These are phyloP conservation scores for Syncephalastrum racemosum DNA, from an alignment of 371 early-diverging fungal species.

Conservation along the genomic window DNA sequence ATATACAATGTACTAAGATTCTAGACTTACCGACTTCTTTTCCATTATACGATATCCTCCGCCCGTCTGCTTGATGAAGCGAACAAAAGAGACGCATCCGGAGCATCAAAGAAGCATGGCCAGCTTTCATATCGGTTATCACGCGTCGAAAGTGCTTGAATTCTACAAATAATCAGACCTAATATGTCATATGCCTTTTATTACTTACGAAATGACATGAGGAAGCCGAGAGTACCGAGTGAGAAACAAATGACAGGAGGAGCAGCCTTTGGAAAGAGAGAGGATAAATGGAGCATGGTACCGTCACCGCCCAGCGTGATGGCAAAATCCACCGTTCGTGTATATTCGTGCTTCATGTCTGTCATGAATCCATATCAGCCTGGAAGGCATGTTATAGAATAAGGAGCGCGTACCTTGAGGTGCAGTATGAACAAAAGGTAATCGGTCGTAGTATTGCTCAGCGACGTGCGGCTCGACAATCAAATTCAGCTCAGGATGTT, in stretches of 20 bases:
- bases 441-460: constrained; percentile 46
- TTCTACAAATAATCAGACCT: constrained; percentile 32
- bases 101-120: constrained; percentile 61
- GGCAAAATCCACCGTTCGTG: constrained; percentile 76
- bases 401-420: constrained; percentile 37
- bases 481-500: constrained; percentile 62
- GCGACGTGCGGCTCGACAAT: constrained; percentile 69
- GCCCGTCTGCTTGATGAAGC: constrained; percentile 54
- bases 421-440: constrained; percentile 62
- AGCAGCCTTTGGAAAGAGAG: constrained; percentile 73
- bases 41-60: constrained; percentile 44
- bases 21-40: constrained; percentile 34
- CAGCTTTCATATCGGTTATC: constrained; percentile 61
- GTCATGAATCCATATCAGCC: not conserved
- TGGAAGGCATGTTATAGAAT: not conserved
- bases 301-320: constrained; percentile 97
- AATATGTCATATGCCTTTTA: not conserved
- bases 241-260: constrained; percentile 94
- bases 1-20: not conserved
- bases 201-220: constrained; percentile 74
- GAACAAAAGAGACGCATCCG: constrained; percentile 79
- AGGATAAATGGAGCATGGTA: constrained; percentile 88
- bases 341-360: constrained; percentile 48
- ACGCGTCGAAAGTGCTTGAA: constrained; percentile 61
- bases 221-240: constrained; percentile 90